These are phyloP conservation scores for Saturnispora ahearnii DNA, from an alignment of 805 yeast genomes.

Conservation along the genomic window DNA sequence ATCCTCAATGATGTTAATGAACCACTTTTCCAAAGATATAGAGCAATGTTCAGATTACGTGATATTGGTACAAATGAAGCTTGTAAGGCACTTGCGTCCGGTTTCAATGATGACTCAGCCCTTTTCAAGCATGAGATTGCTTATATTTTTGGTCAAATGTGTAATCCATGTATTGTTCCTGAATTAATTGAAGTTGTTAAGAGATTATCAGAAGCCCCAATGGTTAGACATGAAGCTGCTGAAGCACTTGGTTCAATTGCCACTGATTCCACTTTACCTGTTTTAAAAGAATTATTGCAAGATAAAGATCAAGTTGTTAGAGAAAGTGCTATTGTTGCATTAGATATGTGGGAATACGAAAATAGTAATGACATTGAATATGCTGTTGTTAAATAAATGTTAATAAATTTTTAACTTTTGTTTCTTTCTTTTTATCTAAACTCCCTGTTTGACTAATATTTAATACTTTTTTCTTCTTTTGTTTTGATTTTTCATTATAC, in stretches of 20 bases:
- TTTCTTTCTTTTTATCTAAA: not conserved
- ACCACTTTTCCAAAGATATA: conserved; percentile 86
- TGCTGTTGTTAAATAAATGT: conserved; percentile 30
- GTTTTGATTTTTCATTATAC: not conserved
- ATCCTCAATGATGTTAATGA: conserved; percentile 67
- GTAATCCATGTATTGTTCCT: conserved; percentile 89
- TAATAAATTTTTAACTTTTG: not conserved
- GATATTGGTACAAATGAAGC: conserved; percentile 93
- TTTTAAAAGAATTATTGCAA: conserved; percentile 64
- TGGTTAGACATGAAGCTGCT: conserved; percentile 99
- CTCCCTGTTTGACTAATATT: no score
- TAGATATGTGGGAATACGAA: conserved; percentile 97
- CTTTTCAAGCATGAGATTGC: conserved; percentile 97
- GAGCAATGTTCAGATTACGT: conserved; percentile 97
- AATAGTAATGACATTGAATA: conserved; percentile 76
- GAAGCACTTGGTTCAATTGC: conserved; percentile 97
- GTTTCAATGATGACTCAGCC: conserved; percentile 85
- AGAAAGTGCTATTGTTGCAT: conserved; percentile 93
- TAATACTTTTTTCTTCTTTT: not conserved
- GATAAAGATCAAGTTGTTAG: conserved; percentile 88
- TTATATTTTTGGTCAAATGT: conserved; percentile 94
- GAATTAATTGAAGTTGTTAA: conserved; percentile 73
- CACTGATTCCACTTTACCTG: conserved; percentile 88
- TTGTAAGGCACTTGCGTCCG: conserved; percentile 81
- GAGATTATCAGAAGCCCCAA: conserved; percentile 77